Percentiles rank a stretch among this genome's conserved stretches.
These are phyloP conservation scores for Beauveria asiatica DNA, from an alignment of 2,329 filamentous ascomycete species.

Conservation along the genomic window DNA sequence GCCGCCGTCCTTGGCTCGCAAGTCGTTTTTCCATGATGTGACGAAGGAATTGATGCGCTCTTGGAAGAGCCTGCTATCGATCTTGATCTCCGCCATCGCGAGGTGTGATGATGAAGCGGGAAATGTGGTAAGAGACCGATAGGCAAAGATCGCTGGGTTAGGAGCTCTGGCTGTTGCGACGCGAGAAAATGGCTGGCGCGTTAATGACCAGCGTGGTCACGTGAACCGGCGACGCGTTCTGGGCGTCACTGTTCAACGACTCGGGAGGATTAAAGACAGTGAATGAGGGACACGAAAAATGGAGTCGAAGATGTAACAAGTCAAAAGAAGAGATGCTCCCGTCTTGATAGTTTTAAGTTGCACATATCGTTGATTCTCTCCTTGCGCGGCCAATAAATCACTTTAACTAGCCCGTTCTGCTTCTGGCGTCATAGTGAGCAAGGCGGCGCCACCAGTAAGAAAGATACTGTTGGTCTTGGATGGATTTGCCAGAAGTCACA, in stretches of 20 bases:
- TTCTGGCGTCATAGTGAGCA: background rate
- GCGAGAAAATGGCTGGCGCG: constrained; percentile 35
- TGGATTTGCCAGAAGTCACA: background rate
- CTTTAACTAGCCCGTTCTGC: background rate
- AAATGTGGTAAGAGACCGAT: constrained; percentile 17
- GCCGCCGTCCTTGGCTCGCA: constrained; percentile 72
- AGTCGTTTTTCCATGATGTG: constrained; percentile 92
- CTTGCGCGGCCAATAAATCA: background rate
- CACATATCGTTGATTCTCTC: background rate
- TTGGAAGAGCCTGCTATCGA: constrained; percentile 89
- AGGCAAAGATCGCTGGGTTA: constrained; percentile 16
- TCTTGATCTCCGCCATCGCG: constrained; percentile 76
- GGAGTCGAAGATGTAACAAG: background rate
- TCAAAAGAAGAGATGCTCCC: background rate
- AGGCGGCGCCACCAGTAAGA: too few species aligned
- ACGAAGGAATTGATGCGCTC: constrained; percentile 83
- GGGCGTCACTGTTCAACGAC: background rate
- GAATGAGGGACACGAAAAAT: too few species aligned
- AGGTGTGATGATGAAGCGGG: constrained; percentile 24
- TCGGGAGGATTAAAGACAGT: background rate
- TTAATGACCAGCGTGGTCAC: constrained; percentile 31
- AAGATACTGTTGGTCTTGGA: background rate
- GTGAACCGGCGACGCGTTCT: constrained; percentile 20
- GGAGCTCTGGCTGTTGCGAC: constrained; percentile 22
- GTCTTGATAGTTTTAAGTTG: background rate